Evolutionary conservation across 108 stramenopile genomes (phyloP), one percentile per base, ranked within the genome.

Genomic region (Cylindrotheca fusiformis): DNA sequence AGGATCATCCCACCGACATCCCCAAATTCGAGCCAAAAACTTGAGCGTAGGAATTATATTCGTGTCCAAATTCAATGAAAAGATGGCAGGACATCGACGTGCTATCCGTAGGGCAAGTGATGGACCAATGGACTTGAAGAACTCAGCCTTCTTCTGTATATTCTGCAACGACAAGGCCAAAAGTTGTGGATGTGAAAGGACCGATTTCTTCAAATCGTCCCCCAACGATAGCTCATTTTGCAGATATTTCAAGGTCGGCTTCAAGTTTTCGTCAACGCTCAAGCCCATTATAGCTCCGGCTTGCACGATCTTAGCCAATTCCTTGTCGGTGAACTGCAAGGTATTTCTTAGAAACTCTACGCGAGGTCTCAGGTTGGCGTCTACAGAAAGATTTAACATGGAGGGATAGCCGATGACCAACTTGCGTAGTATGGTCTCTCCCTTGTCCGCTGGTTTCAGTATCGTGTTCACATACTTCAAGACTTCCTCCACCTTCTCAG

Each of bases 31-130:
- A 4, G 81, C 65, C 52, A 93, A 61, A 51, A 81, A 86, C 10
- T 82, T 60, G 8, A 90, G 50, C 48, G 75, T 93, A 2, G 86
- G 86, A 19, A 74, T 48, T 41, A 93, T 83, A 51, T 88, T 93
- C 0, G 71, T 58, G 22, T 65, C 30, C 23, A 93, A 71, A 63
- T 85, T 90, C 60, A 90, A 52, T 0, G 92, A 93, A 66, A 80
- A 86, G 1, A 82, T 63, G 4, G 25, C 24, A 71, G 71, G 59
- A 82, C 74, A 50, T 83, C 70, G 24, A 66, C 53, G 24, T 76
- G 78, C 60, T 81, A 67, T 24, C 76, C 56, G 20, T 22, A 5
- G 28, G 19, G 44, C 48, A 54, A 69, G 33, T 27, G 33, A 23
- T 44, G 28, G 19, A 19, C 47, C 19, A 52, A 93, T 79, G 1